phyloP scores from a whole-genome alignment of 208 protist genomes.

The Angomonas deanei region DNA sequence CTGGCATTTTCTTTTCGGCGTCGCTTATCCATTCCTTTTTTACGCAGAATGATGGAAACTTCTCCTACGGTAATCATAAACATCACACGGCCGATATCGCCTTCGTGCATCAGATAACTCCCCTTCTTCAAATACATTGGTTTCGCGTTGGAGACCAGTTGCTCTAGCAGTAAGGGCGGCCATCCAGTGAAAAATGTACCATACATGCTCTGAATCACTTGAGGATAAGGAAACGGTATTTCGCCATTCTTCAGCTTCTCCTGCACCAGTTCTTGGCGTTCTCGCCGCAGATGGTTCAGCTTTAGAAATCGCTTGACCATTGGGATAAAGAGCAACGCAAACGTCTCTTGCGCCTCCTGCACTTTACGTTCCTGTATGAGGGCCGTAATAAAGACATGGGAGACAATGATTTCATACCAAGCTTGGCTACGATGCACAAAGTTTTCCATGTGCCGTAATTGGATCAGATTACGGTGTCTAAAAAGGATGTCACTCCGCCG shows the following conservation, averaged over 20 bases:
- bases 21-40: conserved; percentile 65
- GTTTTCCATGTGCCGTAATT: conserved; percentile 48
- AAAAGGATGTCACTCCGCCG: conserved; percentile 50
- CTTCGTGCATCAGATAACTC: conserved; percentile 83
- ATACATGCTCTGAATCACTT: conserved; percentile 80
- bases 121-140: conserved; percentile 56
- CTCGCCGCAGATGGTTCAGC: conserved; percentile 27
- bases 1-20: conserved; percentile 71
- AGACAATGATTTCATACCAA: conserved; percentile 75
- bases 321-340: conserved; percentile 55
- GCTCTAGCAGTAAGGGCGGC: conserved; percentile 61
- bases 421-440: conserved; percentile 36
- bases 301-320: conserved; percentile 53
- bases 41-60: conserved; percentile 65
- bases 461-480: conserved; percentile 49
- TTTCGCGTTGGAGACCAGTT: conserved; percentile 50
- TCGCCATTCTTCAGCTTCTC: conserved; percentile 29
- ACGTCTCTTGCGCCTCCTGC: conserved; percentile 68
- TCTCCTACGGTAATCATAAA: conserved; percentile 78
- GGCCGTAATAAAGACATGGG: conserved; percentile 79
- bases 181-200: conserved; percentile 83
- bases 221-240: conserved; percentile 68
- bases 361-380: conserved; percentile 71
- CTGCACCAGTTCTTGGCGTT: conserved; percentile 34
- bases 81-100: conserved; percentile 84